A percentile compares a stretch with the other conserved stretches of the same genome.
These are phyloP conservation scores for Xylariaceae sp. DNA, from an alignment of 2,329 filamentous ascomycete species.

Conservation along the genomic window DNA sequence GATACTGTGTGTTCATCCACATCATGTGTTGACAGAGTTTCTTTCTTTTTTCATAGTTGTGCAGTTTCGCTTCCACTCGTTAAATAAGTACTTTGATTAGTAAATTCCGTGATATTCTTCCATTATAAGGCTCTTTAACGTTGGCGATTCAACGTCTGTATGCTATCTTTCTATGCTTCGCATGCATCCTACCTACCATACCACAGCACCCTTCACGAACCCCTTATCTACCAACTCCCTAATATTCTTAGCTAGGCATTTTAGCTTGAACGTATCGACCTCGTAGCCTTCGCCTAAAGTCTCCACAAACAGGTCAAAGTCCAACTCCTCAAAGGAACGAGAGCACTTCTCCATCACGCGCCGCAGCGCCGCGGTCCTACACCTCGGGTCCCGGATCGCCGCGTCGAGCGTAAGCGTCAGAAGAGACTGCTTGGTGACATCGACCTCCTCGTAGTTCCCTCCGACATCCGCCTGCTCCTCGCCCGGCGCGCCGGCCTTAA, in stretches of 20 bases:
- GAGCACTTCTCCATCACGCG: conserved; percentile 36
- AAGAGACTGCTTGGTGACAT: conserved; percentile 36
- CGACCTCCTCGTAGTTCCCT: background rate
- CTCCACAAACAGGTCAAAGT: conserved; percentile 32
- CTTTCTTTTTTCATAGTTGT: no score
- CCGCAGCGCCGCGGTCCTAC: conserved; percentile 29
- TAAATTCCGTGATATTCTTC: no score
- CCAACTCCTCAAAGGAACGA: conserved; percentile 29
- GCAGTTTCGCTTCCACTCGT: no score
- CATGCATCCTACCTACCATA: conserved; percentile 27
- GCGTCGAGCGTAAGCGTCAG: conserved; percentile 34
- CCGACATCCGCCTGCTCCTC: background rate
- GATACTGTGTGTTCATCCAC: no score
- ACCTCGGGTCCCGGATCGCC: conserved; percentile 35
- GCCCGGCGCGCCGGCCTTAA: no score
- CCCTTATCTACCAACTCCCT: conserved; percentile 31
- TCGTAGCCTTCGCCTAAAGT: conserved; percentile 22
- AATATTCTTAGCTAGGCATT: conserved; percentile 31
- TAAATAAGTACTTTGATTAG: no score
- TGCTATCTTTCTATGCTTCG: no score
- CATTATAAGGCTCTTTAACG: no score
- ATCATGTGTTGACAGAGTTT: no score
- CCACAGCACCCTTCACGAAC: conserved; percentile 34
- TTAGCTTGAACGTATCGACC: conserved; percentile 25
- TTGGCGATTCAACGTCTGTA: no score